Evolutionary conservation across 192 early-diverging fungal species (phyloP).

Genomic region (Ambispora gerdemannii): DNA sequence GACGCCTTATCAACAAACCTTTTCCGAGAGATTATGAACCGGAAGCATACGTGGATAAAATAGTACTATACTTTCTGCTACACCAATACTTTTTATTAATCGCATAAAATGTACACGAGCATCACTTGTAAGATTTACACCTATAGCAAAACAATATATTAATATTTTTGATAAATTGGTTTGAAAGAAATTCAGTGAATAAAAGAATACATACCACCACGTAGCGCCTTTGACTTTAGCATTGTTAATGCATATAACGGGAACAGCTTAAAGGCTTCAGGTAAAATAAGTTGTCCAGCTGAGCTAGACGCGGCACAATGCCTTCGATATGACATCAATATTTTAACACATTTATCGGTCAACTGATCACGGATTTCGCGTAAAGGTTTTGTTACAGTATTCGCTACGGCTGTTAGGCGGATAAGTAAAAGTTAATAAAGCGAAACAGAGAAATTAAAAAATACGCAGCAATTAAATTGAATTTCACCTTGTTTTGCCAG

Average conservation of each 20-base stretch:
- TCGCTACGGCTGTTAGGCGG: slow-evolving; percentile 57
- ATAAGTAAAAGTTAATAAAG: not conserved
- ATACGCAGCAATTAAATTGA: not conserved
- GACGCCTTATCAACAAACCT: slow-evolving; percentile 40
- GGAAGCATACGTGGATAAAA: slow-evolving; percentile 83
- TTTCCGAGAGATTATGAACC: slow-evolving; percentile 58
- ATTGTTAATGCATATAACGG: slow-evolving; percentile 84
- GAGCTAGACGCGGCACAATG: slow-evolving; percentile 84
- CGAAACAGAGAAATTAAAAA: slow-evolving; percentile 4
- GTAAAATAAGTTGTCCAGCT: slow-evolving; percentile 91
- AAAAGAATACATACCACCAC: slow-evolving; percentile 51
- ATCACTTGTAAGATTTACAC: slow-evolving; percentile 70
- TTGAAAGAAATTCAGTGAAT: not conserved
- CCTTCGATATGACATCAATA: slow-evolving; percentile 86
- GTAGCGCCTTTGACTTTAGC: slow-evolving; percentile 80
- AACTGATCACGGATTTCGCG: slow-evolving; percentile 76
- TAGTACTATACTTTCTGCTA: slow-evolving; percentile 70
- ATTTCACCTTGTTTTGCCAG: slow-evolving; percentile 71
- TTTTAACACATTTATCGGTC: slow-evolving; percentile 83
- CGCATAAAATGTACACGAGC: slow-evolving; percentile 77
- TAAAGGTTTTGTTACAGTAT: slow-evolving; percentile 68
- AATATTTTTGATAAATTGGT: not conserved
- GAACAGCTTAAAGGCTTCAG: slow-evolving; percentile 92
- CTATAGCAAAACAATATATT: slow-evolving; percentile 12
- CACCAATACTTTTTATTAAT: slow-evolving; percentile 69